A percentile compares a stretch with the other conserved stretches of the same genome.
Evolutionary conservation across 345 rosid species (phyloP).

Genomic region (Eucalyptus decipiens): DNA sequence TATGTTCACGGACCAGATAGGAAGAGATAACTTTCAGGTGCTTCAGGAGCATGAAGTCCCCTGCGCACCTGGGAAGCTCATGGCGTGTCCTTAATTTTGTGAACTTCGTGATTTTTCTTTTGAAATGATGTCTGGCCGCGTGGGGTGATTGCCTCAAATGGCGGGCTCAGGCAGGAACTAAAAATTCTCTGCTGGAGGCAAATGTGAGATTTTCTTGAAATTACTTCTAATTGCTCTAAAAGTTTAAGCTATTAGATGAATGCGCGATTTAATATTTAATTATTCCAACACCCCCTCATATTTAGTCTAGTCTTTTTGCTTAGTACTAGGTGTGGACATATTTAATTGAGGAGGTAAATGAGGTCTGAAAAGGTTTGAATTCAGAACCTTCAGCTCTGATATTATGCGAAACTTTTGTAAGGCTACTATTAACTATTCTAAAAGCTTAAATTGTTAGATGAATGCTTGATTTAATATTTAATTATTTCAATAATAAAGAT

Average conservation of each 20-base stretch:
- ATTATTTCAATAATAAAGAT: not conserved
- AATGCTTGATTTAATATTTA: no score
- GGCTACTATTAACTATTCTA: no score
- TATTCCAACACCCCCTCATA: no score
- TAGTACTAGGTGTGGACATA: fast-evolving
- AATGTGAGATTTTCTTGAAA: no score
- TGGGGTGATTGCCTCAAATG: not conserved
- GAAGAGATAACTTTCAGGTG: not conserved
- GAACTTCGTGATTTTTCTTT: not conserved
- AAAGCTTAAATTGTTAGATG: no score
- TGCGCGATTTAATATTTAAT: no score
- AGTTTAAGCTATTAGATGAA: no score
- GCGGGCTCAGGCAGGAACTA: not conserved
- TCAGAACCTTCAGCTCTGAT: fast-evolving
- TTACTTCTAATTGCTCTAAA: no score
- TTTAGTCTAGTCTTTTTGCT: no score
- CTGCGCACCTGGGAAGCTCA: not conserved
- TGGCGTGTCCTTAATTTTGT: not conserved
- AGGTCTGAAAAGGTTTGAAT: fast-evolving
- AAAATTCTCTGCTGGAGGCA: not conserved
- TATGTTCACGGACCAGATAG: not conserved
- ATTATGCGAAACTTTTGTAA: no score
- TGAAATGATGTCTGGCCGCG: not conserved
- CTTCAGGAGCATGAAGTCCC: not conserved
- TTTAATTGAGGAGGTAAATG: no score